These are phyloP conservation scores for Kwoniella shandongensis DNA, from an alignment of 768 basidiomycete genomes.

Conservation along the genomic window DNA sequence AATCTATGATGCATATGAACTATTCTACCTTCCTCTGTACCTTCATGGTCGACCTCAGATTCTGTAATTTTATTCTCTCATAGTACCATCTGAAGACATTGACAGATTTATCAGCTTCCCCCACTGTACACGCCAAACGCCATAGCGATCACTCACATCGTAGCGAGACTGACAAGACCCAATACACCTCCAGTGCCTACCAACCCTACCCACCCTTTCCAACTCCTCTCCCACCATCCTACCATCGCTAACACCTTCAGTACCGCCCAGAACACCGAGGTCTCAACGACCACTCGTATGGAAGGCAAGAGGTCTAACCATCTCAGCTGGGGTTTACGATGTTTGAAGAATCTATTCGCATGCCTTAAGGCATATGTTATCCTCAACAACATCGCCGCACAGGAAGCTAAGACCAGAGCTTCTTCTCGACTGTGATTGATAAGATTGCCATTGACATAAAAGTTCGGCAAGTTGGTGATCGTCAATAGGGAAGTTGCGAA, in stretches of 20 bases:
- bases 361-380: slow-evolving; percentile 39
- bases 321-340: neutral
- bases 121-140: too few species aligned
- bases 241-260: slow-evolving; percentile 4
- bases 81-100: too few species aligned
- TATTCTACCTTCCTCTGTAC: too few species aligned
- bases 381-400: slow-evolving; percentile 38
- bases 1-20: too few species aligned
- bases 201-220: slow-evolving; percentile 27
- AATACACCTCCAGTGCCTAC: slow-evolving; percentile 27
- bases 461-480: slow-evolving; percentile 56
- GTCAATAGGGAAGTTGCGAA: slow-evolving; percentile 63
- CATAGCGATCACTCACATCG: slow-evolving; percentile 21
- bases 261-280: slow-evolving; percentile 1
- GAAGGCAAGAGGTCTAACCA: neutral
- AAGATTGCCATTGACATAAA: slow-evolving; percentile 15
- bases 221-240: slow-evolving; percentile 15
- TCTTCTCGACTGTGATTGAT: slow-evolving; percentile 26
- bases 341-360: neutral
- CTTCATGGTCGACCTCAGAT: too few species aligned
- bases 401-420: slow-evolving; percentile 12
- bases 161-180: slow-evolving; percentile 26
- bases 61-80: too few species aligned
- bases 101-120: too few species aligned
- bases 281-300: slow-evolving; percentile 1